Conservation (phyloP, 2,329 filamentous ascomycete species). For the Botryotinia narcissicola region DNA sequence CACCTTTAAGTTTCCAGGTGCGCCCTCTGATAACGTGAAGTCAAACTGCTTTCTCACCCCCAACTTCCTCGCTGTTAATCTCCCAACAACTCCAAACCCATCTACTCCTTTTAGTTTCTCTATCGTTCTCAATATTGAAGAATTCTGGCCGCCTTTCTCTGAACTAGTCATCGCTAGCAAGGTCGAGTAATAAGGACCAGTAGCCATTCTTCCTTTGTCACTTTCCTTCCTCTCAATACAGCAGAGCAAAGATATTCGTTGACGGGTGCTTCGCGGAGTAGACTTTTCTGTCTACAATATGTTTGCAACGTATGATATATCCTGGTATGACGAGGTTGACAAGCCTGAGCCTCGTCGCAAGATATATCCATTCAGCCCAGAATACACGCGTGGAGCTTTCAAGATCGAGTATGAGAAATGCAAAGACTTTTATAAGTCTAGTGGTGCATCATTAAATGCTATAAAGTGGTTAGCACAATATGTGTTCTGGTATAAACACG, state of each 20-base stretch:
- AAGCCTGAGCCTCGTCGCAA: no score
- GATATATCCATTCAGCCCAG: not conserved
- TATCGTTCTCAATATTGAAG: not conserved
- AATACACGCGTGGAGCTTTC: not conserved
- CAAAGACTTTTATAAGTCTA: not conserved
- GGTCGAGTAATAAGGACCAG: no score
- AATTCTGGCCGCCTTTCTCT: not conserved
- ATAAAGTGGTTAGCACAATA: no score
- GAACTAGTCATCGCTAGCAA: not conserved
- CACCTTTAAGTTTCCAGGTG: not conserved
- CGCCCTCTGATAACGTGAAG: not conserved
- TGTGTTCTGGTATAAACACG: no score
- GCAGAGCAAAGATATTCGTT: no score
- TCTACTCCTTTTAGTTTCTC: not conserved
- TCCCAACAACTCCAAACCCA: not conserved
- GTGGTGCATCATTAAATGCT: not conserved
- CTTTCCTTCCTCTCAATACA: no score
- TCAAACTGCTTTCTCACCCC: not conserved
- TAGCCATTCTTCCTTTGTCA: no score
- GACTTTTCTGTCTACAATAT: no score
- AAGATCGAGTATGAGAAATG: not conserved
- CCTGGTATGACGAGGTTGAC: no score
- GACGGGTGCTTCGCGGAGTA: no score
- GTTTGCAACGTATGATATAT: no score
- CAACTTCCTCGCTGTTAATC: not conserved